A percentile compares a stretch with the other conserved stretches of the same genome.
Evolutionary conservation across 78 protist genomes (phyloP).

Genomic region (Goniomonas avonlea): DNA sequence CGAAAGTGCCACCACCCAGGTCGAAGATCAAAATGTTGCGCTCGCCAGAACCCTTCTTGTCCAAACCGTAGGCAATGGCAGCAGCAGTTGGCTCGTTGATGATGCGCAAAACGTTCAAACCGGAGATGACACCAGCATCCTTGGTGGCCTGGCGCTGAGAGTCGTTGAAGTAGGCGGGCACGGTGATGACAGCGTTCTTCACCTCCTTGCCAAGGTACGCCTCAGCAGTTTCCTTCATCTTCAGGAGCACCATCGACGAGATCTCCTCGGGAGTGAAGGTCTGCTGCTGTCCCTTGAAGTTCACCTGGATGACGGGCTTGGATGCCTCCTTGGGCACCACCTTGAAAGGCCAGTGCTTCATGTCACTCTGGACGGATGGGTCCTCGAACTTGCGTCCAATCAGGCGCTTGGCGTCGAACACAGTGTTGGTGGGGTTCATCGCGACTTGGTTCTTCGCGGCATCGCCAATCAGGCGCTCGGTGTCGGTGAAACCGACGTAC

Average conservation of each 20-base stretch:
- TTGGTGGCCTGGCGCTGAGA: slow-evolving; percentile 83
- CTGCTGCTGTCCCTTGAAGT: slow-evolving; percentile 66
- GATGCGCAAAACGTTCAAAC: slow-evolving; percentile 78
- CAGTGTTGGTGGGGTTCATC: slow-evolving; percentile 88
- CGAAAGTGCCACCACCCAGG: slow-evolving; percentile 97
- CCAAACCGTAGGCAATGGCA: slow-evolving; percentile 86
- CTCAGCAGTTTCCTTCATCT: slow-evolving; percentile 78
- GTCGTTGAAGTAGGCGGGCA: slow-evolving; percentile 75
- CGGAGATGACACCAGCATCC: slow-evolving; percentile 85
- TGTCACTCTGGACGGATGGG: slow-evolving; percentile 60
- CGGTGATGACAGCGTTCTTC: slow-evolving; percentile 74
- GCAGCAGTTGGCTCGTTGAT: slow-evolving; percentile 97
- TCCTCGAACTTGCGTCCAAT: slow-evolving; percentile 40
- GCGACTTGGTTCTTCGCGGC: slow-evolving; percentile 93
- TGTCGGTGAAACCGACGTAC: slow-evolving; percentile 53
- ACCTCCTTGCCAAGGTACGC: slow-evolving; percentile 63
- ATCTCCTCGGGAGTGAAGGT: slow-evolving; percentile 76
- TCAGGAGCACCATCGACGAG: slow-evolving; percentile 56
- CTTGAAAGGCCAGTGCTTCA: slow-evolving; percentile 90
- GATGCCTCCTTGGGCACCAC: slow-evolving; percentile 62
- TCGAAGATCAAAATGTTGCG: slow-evolving; percentile 84
- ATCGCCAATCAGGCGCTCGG: slow-evolving; percentile 61
- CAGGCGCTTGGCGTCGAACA: slow-evolving; percentile 90
- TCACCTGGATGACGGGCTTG: slow-evolving; percentile 85
- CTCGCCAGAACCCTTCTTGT: slow-evolving; percentile 18